Base-by-base conservation (phyloP, 2,329 filamentous ascomycete genomes). In the Leptosphaerulina australis region DNA sequence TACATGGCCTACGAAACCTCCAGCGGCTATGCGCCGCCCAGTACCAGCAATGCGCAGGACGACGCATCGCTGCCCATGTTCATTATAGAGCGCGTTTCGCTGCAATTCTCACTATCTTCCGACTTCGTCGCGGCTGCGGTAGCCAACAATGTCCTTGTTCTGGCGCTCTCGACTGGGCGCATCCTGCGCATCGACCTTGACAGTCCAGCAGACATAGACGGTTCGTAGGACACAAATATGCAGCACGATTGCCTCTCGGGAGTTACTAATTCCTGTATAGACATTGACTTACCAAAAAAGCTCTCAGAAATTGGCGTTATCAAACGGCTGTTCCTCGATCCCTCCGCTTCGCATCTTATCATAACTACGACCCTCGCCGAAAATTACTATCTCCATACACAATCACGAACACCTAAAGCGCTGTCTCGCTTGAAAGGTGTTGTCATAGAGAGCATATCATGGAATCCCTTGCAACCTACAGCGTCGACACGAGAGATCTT, bases 121-220 rank as follows among this genome's bases (percentile, higher is more conserved):
- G 90, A 97, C 74, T 97, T 99, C 70, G 94, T 96, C 37, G 92
- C 94, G 14, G 92, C 92, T 30, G 92, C 97, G 74, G 93, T 97
- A 47, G 92, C 93, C 58, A 97, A 99, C 75, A 97, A 99, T 79
- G 92, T 97, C 55, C 83, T 99, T 49, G 86, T 97, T 17, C 81
- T 99, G 41, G 94, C 94, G 30, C 82, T 99, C 28, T 93, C 91
- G 4, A 97, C 93, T 50, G 91, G 91, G 40, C 88, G 93, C 63
- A 94, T 99, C 58, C 79, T 99, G 52, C 86, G 94, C 53, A 99
- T 99, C 72, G 94, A 97, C 71, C 79, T 97, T 41, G 91, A 97
- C 73, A 90, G 88, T 67, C 89, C 94, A 5, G 90, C 92, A 68
- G 94, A 99, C 73, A 97, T 99, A 67, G 94, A 99, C 76, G 74